These are phyloP conservation scores for Annulohypoxylon nitens DNA, from an alignment of 495 filamentous ascomycete genomes.

Conservation along the genomic window DNA sequence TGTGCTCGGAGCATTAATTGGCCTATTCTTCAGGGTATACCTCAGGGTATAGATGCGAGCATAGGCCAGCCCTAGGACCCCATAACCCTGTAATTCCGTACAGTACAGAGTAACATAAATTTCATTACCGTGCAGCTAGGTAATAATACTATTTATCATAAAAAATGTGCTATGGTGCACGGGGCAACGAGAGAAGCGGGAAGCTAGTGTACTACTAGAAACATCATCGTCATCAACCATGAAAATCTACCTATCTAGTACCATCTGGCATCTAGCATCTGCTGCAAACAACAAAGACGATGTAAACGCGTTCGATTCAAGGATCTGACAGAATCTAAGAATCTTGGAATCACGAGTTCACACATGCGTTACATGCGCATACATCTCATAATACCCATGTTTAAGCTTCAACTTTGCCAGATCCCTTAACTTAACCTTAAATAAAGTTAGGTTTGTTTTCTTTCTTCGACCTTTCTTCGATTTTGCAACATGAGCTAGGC, in stretches of 20 bases:
- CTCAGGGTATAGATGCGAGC: constrained; percentile 3
- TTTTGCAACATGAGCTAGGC: too few species aligned
- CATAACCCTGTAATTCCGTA: constrained; percentile 23
- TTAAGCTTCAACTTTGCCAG: constrained; percentile 5
- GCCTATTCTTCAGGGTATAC: constrained; percentile 23
- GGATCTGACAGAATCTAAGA: constrained; percentile 5
- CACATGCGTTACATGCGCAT: constrained; percentile 1
- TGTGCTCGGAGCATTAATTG: constrained; percentile 43
- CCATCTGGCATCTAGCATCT: not conserved
- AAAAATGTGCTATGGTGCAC: constrained; percentile 39
- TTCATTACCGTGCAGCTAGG: not conserved
- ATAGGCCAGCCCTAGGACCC: constrained; percentile 24
- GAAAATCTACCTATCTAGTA: constrained; percentile 1
- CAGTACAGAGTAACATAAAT: constrained; percentile 20
- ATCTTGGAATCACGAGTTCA: not conserved
- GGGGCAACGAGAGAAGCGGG: constrained; percentile 34
- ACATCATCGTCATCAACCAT: constrained; percentile 20
- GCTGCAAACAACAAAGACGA: not conserved
- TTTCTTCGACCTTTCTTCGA: not conserved
- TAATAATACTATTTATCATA: not conserved
- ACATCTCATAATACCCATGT: not conserved
- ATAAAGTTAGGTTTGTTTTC: not conserved
- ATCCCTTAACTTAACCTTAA: constrained; percentile 12
- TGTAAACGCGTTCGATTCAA: constrained; percentile 4
- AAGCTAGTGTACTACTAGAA: constrained; percentile 7